These are phyloP conservation scores for Leccinum broughii DNA, from an alignment of 768 basidiomycete species.

Conservation along the genomic window DNA sequence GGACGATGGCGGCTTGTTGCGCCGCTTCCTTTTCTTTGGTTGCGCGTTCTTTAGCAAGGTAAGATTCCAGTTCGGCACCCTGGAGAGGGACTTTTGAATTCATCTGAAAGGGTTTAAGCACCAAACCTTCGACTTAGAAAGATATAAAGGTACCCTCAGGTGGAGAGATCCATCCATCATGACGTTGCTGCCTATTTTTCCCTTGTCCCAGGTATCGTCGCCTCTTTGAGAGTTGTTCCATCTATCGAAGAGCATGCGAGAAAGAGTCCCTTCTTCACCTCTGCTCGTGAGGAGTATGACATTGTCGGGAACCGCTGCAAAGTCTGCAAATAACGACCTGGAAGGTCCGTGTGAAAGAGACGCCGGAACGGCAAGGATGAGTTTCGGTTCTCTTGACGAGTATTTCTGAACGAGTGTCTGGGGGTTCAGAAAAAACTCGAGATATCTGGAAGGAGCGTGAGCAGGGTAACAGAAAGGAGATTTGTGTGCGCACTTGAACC, in stretches of 20 bases:
- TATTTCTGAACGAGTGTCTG: constrained; percentile 78
- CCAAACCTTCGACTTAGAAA: background rate
- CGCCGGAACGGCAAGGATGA: constrained; percentile 91
- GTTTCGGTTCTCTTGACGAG: constrained; percentile 86
- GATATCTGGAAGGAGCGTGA: constrained; percentile 52
- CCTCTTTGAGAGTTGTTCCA: constrained; percentile 86
- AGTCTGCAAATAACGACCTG: constrained; percentile 80
- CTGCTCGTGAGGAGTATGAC: constrained; percentile 83
- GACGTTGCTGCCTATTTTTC: constrained; percentile 82
- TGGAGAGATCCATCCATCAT: constrained; percentile 74
- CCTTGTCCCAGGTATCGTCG: constrained; percentile 85
- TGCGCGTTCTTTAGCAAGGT: constrained; percentile 71
- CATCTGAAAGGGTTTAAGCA: constrained; percentile 50
- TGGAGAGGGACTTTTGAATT: constrained; percentile 86
- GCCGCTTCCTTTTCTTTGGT: constrained; percentile 84
- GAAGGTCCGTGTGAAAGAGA: constrained; percentile 93
- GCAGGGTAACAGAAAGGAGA: background rate
- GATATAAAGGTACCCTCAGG: constrained; percentile 52
- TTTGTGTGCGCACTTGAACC: constrained; percentile 73
- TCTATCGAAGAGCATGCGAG: constrained; percentile 73
- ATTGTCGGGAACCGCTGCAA: constrained; percentile 81
- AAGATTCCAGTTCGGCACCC: constrained; percentile 83
- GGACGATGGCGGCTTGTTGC: constrained; percentile 78
- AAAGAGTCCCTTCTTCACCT: constrained; percentile 79
- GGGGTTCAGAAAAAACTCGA: constrained; percentile 90